Conservation (phyloP, 1,139 yeast species). For the Zygotorulaspora mrakii region DNA sequence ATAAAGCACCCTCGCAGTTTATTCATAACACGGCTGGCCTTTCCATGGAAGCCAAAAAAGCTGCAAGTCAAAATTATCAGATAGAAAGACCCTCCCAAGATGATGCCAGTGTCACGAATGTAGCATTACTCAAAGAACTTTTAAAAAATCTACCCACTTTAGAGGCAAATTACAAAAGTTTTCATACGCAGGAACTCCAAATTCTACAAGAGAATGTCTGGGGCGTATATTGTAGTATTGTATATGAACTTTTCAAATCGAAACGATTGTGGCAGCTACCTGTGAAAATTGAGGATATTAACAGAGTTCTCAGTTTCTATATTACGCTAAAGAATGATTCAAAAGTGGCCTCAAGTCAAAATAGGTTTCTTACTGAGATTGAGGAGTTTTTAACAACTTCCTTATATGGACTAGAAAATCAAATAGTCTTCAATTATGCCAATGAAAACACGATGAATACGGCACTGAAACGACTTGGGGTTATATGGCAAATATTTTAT, state of each 20-base stretch:
- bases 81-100: constrained; percentile 17
- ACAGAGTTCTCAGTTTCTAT: constrained; percentile 37
- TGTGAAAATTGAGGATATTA: constrained; percentile 40
- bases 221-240: constrained; percentile 34
- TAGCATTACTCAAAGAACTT: constrained; percentile 32
- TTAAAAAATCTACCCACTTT: constrained; percentile 34
- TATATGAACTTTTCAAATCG: constrained; percentile 32
- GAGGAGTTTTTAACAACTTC: constrained; percentile 47
- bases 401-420: constrained; percentile 43
- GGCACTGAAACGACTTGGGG: constrained; percentile 39
- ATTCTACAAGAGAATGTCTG: constrained; percentile 34
- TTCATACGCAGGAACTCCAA: constrained; percentile 31
- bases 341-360: constrained; percentile 25
- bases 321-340: constrained; percentile 27
- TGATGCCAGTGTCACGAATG: constrained; percentile 23
- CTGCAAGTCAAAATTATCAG: constrained; percentile 20
- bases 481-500: constrained; percentile 56
- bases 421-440: constrained; percentile 34
- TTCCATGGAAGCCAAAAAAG: constrained; percentile 30
- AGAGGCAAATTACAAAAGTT: constrained; percentile 32
- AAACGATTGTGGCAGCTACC: constrained; percentile 34
- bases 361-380: constrained; percentile 42
- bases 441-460: constrained; percentile 33
- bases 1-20: constrained; percentile 32
- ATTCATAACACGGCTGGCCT: constrained; percentile 29